Evolutionary conservation across 306 rosid species (phyloP).

Genomic region (Vicia faba): DNA sequence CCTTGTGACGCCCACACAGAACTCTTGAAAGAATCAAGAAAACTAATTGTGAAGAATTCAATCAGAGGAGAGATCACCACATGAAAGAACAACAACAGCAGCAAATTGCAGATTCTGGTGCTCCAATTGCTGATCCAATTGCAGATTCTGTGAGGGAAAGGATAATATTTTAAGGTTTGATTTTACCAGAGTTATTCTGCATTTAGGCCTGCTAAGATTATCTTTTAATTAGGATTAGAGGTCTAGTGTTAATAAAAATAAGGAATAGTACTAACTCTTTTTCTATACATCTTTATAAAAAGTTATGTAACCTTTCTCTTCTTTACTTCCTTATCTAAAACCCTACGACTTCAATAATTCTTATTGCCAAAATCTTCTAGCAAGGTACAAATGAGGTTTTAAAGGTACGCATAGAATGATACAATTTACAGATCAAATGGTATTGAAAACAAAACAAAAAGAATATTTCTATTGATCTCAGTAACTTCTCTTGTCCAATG

Average conservation of each 20-base stretch:
- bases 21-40: no score
- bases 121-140: no score
- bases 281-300: no score
- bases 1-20: no score
- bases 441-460: not conserved
- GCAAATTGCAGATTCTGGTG: no score
- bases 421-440: no score
- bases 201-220: no score
- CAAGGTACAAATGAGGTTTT: constrained; percentile 21
- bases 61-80: no score
- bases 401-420: not conserved
- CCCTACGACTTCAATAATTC: not conserved
- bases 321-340: not conserved
- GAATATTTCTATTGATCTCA: not conserved
- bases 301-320: not conserved
- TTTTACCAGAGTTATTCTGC: no score
- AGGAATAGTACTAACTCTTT: not conserved
- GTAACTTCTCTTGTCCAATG: not conserved
- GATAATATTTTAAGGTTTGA: not conserved
- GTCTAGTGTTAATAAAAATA: not conserved
- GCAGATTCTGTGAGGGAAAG: no score
- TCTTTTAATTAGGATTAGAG: not conserved
- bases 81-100: no score
- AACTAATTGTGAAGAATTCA: no score
- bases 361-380: constrained; percentile 16